Evolutionary conservation across 2,329 filamentous ascomycete species (phyloP).

Genomic region (Curvularia sp.): DNA sequence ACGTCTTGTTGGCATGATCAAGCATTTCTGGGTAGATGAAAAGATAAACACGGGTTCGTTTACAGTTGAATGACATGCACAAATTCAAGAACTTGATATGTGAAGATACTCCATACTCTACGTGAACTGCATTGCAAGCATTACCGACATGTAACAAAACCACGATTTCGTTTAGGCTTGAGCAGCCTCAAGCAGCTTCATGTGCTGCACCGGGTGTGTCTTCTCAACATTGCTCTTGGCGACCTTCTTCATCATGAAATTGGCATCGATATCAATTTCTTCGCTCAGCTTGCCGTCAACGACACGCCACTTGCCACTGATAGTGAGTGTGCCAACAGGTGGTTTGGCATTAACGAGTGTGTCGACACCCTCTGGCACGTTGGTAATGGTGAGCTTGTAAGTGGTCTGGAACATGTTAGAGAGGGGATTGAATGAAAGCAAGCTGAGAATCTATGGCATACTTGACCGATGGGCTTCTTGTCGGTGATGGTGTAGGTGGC

Average conservation of each 20-base stretch:
- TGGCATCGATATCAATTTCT: conserved; percentile 53
- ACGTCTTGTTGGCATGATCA: too few species aligned
- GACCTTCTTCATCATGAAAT: conserved; percentile 55
- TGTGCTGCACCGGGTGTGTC: conserved; percentile 51
- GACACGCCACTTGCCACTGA: conserved; percentile 51
- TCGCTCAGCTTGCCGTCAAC: conserved; percentile 43
- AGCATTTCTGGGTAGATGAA: too few species aligned
- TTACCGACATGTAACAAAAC: background rate
- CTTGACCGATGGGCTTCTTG: conserved; percentile 52
- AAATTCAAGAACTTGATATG: too few species aligned
- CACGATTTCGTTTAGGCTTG: conserved; percentile 21
- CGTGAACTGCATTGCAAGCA: too few species aligned
- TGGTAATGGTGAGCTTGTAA: conserved; percentile 53
- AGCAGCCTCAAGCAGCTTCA: conserved; percentile 44
- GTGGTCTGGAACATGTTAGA: conserved; percentile 41
- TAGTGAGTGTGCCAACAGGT: conserved; percentile 49
- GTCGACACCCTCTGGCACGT: conserved; percentile 44
- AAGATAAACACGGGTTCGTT: too few species aligned
- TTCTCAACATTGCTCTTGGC: conserved; percentile 53
- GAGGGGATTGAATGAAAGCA: background rate
- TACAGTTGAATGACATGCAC: too few species aligned
- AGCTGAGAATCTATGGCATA: conserved; percentile 5
- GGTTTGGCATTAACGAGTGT: conserved; percentile 52
- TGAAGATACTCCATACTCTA: background rate
- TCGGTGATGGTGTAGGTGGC: conserved; percentile 51